These are phyloP conservation scores for Xanthoparmelia taractica DNA, from an alignment of 495 filamentous ascomycete species.

Conservation along the genomic window DNA sequence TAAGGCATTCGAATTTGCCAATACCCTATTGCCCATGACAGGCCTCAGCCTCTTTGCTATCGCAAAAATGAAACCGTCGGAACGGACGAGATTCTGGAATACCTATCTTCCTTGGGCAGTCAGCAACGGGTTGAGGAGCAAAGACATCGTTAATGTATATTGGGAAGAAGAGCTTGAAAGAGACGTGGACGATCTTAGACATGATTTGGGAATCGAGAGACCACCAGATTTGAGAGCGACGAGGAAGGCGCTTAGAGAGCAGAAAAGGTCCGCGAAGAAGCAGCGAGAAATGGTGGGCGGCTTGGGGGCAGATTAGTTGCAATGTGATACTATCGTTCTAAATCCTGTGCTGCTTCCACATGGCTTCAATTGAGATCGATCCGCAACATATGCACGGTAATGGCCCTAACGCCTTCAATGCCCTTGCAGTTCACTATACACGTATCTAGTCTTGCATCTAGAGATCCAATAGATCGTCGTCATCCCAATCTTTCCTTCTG, in stretches of 20 bases:
- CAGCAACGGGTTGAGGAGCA: constrained; percentile 63
- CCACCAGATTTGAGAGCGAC: constrained; percentile 85
- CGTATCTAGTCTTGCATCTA: constrained; percentile 19
- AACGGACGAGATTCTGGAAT: constrained; percentile 62
- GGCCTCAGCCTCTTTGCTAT: constrained; percentile 68
- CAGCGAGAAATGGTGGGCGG: constrained; percentile 29
- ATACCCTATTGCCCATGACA: constrained; percentile 92
- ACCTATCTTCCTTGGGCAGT: constrained; percentile 89
- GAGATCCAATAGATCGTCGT: constrained; percentile 70
- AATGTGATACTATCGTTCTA: neutral
- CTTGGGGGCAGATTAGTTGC: constrained; percentile 24
- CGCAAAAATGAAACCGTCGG: constrained; percentile 53
- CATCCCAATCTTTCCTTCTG: constrained; percentile 77
- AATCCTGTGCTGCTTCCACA: neutral
- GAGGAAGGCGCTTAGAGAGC: constrained; percentile 58
- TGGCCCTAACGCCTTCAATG: constrained; percentile 6
- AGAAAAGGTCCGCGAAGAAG: constrained; percentile 59
- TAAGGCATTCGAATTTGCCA: constrained; percentile 94
- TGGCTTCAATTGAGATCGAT: neutral
- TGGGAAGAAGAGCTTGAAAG: constrained; percentile 94
- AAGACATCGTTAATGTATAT: constrained; percentile 92
- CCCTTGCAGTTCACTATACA: neutral
- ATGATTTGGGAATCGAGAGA: constrained; percentile 69
- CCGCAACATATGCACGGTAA: neutral
- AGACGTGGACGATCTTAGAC: constrained; percentile 68